Conservation (phyloP, 768 basidiomycete species). For the Kwoniella newhampshirensis region DNA sequence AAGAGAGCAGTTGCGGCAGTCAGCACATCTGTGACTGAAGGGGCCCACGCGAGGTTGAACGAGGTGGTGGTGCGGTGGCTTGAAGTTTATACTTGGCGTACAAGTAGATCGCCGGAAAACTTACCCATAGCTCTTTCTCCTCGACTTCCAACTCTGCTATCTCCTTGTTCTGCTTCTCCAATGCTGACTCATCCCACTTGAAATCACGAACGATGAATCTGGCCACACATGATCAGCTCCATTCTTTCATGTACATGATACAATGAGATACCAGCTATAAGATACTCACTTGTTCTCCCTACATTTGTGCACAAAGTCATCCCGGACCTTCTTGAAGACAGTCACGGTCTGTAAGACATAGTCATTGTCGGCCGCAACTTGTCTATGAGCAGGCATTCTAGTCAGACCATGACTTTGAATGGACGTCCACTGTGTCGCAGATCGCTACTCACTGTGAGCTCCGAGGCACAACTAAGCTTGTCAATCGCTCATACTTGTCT, state of each 20-base stretch:
- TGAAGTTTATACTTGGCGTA: too few species aligned
- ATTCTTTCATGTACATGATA: too few species aligned
- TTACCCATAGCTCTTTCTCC: constrained; percentile 96
- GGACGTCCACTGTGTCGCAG: neutral
- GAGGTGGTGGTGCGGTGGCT: neutral
- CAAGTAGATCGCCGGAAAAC: constrained; percentile 38
- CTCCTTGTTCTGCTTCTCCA: constrained; percentile 73
- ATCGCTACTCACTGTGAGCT: constrained; percentile 68
- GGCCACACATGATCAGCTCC: too few species aligned
- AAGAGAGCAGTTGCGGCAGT: neutral
- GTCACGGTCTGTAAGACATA: constrained; percentile 81
- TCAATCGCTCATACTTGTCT: constrained; percentile 79
- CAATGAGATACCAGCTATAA: too few species aligned
- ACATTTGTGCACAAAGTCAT: constrained; percentile 90
- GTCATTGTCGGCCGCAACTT: constrained; percentile 81
- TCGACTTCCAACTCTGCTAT: constrained; percentile 74
- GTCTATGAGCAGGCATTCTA: constrained; percentile 55
- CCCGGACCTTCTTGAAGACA: constrained; percentile 84
- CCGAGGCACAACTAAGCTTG: constrained; percentile 87
- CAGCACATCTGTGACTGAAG: neutral
- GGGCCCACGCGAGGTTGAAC: neutral
- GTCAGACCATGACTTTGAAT: neutral
- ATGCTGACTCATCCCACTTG: constrained; percentile 75
- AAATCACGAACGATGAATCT: constrained; percentile 97
- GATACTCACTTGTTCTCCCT: constrained; percentile 81